Percentiles rank a stretch among this genome's conserved stretches.
Conservation (phyloP, 1,284 basidiomycete species). For the Waitea zeae region DNA sequence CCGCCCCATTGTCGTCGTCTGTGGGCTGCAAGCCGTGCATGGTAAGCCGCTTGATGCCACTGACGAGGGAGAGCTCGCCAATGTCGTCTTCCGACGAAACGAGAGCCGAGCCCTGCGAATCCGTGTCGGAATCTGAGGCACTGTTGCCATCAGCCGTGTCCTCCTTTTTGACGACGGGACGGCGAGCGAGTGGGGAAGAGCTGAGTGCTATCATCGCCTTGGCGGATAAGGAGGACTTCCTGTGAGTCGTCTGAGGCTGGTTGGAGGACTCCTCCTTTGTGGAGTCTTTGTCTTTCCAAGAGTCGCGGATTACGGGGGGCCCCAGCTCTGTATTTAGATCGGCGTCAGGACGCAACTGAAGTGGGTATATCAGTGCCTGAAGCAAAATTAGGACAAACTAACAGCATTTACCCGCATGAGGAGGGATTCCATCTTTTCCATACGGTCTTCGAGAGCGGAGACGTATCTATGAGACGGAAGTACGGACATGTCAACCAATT, state of each 20-base stretch:
- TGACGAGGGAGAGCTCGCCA: conserved; percentile 10
- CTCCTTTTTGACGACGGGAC: conserved; percentile 1
- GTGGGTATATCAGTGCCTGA: neutral
- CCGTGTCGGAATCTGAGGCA: conserved; percentile 1
- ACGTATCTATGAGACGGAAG: conserved; percentile 45
- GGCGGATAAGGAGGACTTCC: conserved; percentile 5
- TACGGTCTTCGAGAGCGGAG: conserved; percentile 56
- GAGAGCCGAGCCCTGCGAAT: no score
- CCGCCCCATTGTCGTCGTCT: conserved; percentile 17
- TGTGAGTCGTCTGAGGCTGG: conserved; percentile 2
- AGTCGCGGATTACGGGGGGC: conserved; percentile 48
- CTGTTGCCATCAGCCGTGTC: neutral
- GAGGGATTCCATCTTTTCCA: conserved; percentile 55
- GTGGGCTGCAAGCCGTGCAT: conserved; percentile 19
- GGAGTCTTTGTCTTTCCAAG: conserved; percentile 34
- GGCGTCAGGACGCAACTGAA: conserved; percentile 46
- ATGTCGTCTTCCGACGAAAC: conserved; percentile 7
- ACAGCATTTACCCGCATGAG: conserved; percentile 37
- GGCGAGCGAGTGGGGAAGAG: conserved; percentile 1
- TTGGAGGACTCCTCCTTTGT: conserved; percentile 7
- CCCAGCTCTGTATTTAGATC: conserved; percentile 57
- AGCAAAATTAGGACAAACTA: conserved; percentile 3
- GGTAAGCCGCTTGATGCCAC: conserved; percentile 21
- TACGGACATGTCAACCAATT: no score
- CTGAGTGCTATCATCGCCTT: neutral